Conservation (phyloP, 352 stramenopile species). For the Globisporangium iwayamae region DNA sequence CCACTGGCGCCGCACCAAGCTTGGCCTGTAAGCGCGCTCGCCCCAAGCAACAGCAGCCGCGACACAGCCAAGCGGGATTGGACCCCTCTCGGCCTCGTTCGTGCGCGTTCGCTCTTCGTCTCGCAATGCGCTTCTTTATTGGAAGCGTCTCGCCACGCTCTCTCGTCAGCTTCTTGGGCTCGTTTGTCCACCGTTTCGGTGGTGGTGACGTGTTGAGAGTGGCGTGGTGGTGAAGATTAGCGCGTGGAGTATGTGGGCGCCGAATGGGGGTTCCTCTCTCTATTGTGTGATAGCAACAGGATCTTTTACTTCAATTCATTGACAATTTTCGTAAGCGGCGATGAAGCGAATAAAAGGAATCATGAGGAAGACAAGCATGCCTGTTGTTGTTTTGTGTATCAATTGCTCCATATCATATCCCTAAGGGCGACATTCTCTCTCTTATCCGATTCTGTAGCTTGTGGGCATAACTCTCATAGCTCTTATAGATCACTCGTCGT, state of each 20-base stretch:
- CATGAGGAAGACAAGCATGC: conserved; percentile 14
- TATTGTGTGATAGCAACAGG: conserved; percentile 18
- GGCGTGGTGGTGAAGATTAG: not conserved
- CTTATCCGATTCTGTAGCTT: not conserved
- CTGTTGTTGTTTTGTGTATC: not conserved
- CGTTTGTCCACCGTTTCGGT: not conserved
- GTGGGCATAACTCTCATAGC: not conserved
- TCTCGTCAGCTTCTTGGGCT: not conserved
- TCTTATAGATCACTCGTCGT: conserved; percentile 3
- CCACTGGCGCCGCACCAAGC: conserved; percentile 99
- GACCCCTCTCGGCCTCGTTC: not conserved
- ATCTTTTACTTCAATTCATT: conserved; percentile 7
- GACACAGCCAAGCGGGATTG: conserved; percentile 9
- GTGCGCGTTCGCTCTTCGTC: not conserved
- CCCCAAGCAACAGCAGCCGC: conserved; percentile 8
- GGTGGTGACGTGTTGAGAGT: not conserved
- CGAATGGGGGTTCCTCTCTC: not conserved
- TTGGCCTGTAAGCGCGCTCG: conserved; percentile 94
- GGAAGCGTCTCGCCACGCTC: not conserved
- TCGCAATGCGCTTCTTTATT: not conserved
- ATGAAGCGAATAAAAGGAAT: conserved; percentile 15
- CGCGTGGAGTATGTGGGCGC: not conserved
- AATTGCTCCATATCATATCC: not conserved
- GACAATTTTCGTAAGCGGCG: not conserved
- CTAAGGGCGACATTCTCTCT: no score